A percentile compares a stretch with the other conserved stretches of the same genome.
Evolutionary conservation across 2,329 filamentous ascomycete genomes (phyloP).

Genomic region (Myriosclerotinia scirpicola): DNA sequence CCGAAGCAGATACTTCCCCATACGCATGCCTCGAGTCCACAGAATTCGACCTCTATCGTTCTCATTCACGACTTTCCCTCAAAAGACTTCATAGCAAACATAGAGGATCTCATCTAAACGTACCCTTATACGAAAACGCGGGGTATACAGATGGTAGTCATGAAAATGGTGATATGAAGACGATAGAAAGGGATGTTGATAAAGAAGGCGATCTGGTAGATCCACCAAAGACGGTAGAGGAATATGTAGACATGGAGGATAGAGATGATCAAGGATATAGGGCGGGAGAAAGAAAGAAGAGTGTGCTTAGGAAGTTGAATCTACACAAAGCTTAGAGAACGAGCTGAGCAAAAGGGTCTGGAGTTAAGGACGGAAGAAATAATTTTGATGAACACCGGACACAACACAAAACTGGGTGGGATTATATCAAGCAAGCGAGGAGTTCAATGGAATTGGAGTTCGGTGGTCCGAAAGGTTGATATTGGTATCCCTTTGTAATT

Average conservation of each 20-base stretch:
- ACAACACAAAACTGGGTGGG: constrained; percentile 6
- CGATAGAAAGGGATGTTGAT: constrained; percentile 19
- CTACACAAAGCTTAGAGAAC: constrained; percentile 24
- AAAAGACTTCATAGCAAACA: constrained; percentile 27
- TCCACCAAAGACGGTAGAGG: constrained; percentile 12
- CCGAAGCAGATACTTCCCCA: constrained; percentile 58
- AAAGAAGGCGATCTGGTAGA: constrained; percentile 19
- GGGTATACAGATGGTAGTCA: constrained; percentile 31
- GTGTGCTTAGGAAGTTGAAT: constrained; percentile 29
- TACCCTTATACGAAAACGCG: constrained; percentile 32
- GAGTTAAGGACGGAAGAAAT: background rate
- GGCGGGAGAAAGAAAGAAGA: constrained; percentile 29
- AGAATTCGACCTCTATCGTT: constrained; percentile 48
- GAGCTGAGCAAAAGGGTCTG: background rate
- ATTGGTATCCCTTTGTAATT: constrained; percentile 18
- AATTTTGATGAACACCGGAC: constrained; percentile 4
- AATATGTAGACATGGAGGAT: constrained; percentile 13
- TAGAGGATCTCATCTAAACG: constrained; percentile 24
- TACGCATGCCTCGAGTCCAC: constrained; percentile 57
- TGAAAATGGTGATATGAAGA: constrained; percentile 23
- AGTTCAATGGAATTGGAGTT: constrained; percentile 14
- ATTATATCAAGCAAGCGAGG: constrained; percentile 20
- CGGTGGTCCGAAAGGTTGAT: constrained; percentile 20
- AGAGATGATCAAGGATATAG: constrained; percentile 19
- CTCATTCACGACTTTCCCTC: constrained; percentile 30